Evolutionary conservation across 2,329 filamentous ascomycete genomes (phyloP), one percentile per base, ranked within the genome.

Genomic region (Phaeosphaeriaceae sp.): DNA sequence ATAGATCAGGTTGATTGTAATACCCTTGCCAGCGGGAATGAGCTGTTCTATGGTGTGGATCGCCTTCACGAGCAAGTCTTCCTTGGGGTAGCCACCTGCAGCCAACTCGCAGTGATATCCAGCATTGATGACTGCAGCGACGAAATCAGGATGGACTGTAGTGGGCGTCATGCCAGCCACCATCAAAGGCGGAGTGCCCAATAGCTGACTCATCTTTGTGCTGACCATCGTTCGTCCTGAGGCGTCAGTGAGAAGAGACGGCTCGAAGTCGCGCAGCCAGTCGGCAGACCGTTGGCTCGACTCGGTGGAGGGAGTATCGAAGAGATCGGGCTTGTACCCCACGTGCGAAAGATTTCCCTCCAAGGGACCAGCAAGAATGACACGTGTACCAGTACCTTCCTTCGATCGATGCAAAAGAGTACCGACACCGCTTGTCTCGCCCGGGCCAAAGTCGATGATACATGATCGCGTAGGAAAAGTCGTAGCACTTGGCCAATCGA

Each of bases 51-150:
- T 94, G 82, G 95, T 94, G 62, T 81, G 84, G 56, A 97, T 85
- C 15, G 94, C 93, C 46, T 89, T 88, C 0, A 91, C 94, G 91
- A 97, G 93, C 58, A 83, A 88, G 77, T 89, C 91, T 51, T 90
- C 89, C 65, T 90, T 90, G 81, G 92, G 97, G 81, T 97, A 97
- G 63, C 93, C 93, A 77, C 93, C 93, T 75, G 93, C 93, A 60
- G 89, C 93, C 67, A 97, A 84, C 82, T 97, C 93, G 66, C 96
- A 92, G 65, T 96, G 92, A 78, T 97, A 97, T n/a, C 93, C 93
- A 55, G 93, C 92, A 68, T 94, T 94, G 91, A 97, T 97, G 17
- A 92, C 94, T 1, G 93, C 92, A 7, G 93, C 90, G 46, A 97
- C 91, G 67, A 97, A 97, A 78, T 97, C 92, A 90, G 91, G 95